Conservation (phyloP, 2,329 filamentous ascomycete species). For the Ophiocordyceps camponoti-floridani region DNA sequence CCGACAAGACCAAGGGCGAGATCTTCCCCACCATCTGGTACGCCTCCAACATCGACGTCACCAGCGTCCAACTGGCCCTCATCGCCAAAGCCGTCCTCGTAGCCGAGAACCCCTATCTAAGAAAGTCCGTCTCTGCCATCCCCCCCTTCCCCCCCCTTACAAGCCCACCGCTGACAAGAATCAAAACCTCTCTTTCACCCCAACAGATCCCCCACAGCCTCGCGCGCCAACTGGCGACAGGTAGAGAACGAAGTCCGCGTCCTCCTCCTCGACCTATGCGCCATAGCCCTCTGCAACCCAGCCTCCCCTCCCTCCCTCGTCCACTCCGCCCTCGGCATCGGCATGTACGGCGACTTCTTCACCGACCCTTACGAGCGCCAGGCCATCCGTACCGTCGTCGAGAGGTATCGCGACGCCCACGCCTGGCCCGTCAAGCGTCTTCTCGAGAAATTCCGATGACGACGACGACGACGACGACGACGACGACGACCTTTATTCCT, state of each 20-base stretch:
- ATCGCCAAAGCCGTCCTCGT: constrained; percentile 21
- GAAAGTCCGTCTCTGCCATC: constrained; percentile 7
- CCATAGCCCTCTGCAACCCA: constrained; percentile 20
- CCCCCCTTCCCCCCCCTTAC: not conserved
- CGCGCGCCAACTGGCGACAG: constrained; percentile 14
- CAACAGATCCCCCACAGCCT: constrained; percentile 3
- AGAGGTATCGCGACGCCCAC: constrained; percentile 24
- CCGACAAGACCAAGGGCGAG: constrained; percentile 18
- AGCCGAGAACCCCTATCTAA: constrained; percentile 18
- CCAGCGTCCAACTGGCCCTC: constrained; percentile 20
- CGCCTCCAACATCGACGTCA: constrained; percentile 19
- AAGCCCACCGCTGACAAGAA: not conserved
- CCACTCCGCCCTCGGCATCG: constrained; percentile 20
- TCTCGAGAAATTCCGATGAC: constrained; percentile 15
- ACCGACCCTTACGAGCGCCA: constrained; percentile 19
- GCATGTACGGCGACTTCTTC: constrained; percentile 23
- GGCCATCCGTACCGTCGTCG: constrained; percentile 19
- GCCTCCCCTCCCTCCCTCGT: constrained; percentile 19
- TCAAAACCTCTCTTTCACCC: not conserved
- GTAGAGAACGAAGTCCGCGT: constrained; percentile 19
- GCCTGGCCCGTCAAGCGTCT: constrained; percentile 20
- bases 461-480: not conserved
- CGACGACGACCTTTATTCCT: not conserved
- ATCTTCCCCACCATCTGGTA: constrained; percentile 23
- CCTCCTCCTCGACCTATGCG: constrained; percentile 19